Conservation (phyloP, 768 basidiomycete species). For the Xerocomus potaroensis region DNA sequence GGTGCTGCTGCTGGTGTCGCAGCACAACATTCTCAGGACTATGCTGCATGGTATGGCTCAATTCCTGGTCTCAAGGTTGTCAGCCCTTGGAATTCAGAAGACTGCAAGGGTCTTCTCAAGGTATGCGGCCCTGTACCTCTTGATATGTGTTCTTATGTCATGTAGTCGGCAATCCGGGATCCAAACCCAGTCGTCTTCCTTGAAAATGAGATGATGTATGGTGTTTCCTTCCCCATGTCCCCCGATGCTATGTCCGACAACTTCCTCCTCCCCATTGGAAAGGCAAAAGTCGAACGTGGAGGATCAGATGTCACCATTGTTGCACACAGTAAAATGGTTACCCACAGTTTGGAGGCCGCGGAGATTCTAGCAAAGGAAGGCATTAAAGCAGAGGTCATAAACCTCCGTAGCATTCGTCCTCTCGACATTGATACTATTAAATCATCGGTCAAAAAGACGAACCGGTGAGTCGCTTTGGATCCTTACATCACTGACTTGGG, state of each 20-base stretch:
- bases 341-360: slow-evolving; percentile 91
- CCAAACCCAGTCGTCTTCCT: slow-evolving; percentile 98
- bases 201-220: slow-evolving; percentile 99
- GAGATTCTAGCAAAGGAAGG: slow-evolving; percentile 93
- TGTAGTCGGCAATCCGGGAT: slow-evolving; percentile 91
- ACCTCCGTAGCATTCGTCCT: slow-evolving; percentile 92
- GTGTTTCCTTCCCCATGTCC: slow-evolving; percentile 95
- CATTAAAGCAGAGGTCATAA: slow-evolving; percentile 96
- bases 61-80: slow-evolving; percentile 97
- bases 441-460: slow-evolving; percentile 97
- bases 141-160: not conserved
- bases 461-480: slow-evolving; percentile 52
- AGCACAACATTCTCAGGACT: slow-evolving; percentile 98
- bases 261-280: slow-evolving; percentile 95
- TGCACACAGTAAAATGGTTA: slow-evolving; percentile 98
- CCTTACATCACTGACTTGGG: not conserved
- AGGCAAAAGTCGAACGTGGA: slow-evolving; percentile 92
- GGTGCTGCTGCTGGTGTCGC: slow-evolving; percentile 96
- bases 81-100: slow-evolving; percentile 97
- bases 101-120: slow-evolving; percentile 98
- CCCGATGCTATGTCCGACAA: slow-evolving; percentile 91
- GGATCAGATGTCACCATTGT: slow-evolving; percentile 95
- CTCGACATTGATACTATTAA: slow-evolving; percentile 98
- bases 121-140: slow-evolving; percentile 36
- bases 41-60: slow-evolving; percentile 90